Evolutionary conservation across 345 rosid genomes (phyloP).

Genomic region (Gossypium longicalyx): DNA sequence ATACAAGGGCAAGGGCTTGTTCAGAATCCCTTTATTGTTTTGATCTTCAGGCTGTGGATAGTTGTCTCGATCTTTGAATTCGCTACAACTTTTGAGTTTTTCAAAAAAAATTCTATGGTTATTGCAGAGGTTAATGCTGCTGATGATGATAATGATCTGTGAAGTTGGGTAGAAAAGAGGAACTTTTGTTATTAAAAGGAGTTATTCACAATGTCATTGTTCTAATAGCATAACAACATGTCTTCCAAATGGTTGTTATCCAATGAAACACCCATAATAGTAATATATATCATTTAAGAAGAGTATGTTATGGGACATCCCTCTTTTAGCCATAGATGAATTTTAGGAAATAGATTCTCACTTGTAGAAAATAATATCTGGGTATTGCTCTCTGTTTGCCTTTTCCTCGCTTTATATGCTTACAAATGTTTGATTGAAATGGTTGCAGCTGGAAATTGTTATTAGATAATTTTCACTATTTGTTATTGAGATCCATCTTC

Average conservation of each 20-base stretch:
- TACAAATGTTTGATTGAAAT: no score
- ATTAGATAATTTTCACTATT: no score
- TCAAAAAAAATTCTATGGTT: slow-evolving; percentile 6
- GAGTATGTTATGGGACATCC: neutral
- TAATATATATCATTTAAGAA: neutral
- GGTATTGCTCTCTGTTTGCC: no score
- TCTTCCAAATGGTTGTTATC: neutral
- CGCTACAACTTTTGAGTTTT: slow-evolving; percentile 15
- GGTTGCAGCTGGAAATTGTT: no score
- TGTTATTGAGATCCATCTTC: no score
- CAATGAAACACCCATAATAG: neutral
- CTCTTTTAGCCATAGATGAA: neutral
- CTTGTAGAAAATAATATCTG: no score
- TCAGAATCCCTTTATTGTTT: no score
- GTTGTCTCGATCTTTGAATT: neutral
- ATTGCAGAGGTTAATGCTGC: slow-evolving; percentile 22
- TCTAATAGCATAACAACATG: neutral
- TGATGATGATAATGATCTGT: slow-evolving; percentile 18
- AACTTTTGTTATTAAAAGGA: slow-evolving; percentile 2
- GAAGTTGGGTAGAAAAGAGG: slow-evolving; percentile 14
- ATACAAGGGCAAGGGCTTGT: no score
- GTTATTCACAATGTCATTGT: neutral
- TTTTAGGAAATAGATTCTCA: no score
- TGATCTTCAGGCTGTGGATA: neutral
- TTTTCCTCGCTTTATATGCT: no score